Conservation (phyloP, 768 basidiomycete species). For the Leccinum incarnatum region DNA sequence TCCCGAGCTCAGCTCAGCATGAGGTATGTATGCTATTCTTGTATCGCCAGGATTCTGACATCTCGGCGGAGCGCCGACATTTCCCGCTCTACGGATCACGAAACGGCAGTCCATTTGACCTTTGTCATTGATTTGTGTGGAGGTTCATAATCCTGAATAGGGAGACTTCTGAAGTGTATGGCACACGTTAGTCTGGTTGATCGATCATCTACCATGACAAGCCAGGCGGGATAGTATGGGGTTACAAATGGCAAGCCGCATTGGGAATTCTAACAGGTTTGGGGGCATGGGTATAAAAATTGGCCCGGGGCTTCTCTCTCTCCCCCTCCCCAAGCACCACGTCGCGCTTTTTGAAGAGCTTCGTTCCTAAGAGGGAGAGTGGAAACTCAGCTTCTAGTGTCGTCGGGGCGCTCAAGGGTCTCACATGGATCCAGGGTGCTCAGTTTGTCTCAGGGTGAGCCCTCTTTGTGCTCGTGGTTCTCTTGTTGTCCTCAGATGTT, state of each 20-base stretch:
- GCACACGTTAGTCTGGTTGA: not conserved
- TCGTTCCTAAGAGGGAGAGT: constrained; percentile 49
- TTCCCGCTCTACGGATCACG: not conserved
- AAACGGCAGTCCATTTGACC: not conserved
- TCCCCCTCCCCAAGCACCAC: constrained; percentile 2
- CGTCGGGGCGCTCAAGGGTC: constrained; percentile 38
- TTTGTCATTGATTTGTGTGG: not conserved
- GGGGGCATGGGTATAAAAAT: constrained; percentile 16
- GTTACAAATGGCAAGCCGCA: not conserved
- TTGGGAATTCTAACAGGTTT: constrained; percentile 4
- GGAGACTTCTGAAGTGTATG: not conserved
- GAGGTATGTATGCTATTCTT: not conserved
- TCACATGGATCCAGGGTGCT: constrained; percentile 57
- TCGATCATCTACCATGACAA: not conserved
- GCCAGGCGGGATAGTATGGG: not conserved
- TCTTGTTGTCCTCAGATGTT: not conserved
- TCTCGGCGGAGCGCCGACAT: not conserved
- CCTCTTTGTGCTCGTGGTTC: not conserved
- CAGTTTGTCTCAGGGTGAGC: constrained; percentile 56
- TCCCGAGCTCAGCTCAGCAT: constrained; percentile 1
- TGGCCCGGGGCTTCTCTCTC: not conserved
- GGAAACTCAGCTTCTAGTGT: constrained; percentile 37
- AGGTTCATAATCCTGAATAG: not conserved
- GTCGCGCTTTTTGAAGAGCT: constrained; percentile 41
- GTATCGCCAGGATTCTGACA: not conserved